Evolutionary conservation across 208 protist genomes (phyloP).

Genomic region (Novymonas esmeraldas): DNA sequence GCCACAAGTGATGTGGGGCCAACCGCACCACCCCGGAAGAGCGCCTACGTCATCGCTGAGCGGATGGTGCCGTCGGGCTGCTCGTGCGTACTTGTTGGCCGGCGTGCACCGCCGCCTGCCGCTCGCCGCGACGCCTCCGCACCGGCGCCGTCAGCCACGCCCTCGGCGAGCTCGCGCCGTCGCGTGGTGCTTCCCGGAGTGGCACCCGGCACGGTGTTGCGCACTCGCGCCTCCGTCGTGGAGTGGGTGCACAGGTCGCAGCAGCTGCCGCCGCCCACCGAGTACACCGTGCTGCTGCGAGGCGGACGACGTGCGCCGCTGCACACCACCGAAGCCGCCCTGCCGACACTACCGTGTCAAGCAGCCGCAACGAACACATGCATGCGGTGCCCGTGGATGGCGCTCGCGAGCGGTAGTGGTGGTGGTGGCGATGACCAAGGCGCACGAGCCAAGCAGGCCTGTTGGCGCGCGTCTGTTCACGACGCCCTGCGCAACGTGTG

Average conservation of each 20-base stretch:
- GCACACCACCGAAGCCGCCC: neutral
- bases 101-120: neutral
- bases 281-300: slow-evolving; percentile 28
- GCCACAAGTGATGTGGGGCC: neutral
- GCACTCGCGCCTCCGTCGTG: slow-evolving; percentile 25
- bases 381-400: slow-evolving; percentile 80
- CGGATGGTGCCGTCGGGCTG: slow-evolving; percentile 25
- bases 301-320: slow-evolving; percentile 7
- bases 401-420: slow-evolving; percentile 15
- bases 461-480: slow-evolving; percentile 40
- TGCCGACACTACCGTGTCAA: slow-evolving; percentile 35
- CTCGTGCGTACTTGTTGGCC: slow-evolving; percentile 23
- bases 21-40: neutral
- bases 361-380: slow-evolving; percentile 39
- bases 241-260: slow-evolving; percentile 23
- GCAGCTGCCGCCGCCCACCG: slow-evolving; percentile 18
- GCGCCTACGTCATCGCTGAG: slow-evolving; percentile 30
- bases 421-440: too few relatives aligned
- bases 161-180: neutral
- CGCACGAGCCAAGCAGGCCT: slow-evolving; percentile 25
- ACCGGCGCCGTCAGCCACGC: neutral
- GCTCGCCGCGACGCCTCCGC: neutral
- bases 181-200: slow-evolving; percentile 33
- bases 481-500: slow-evolving; percentile 12
- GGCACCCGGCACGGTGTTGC: slow-evolving; percentile 31